These are phyloP conservation scores for Paraphoma chrysanthemicola DNA, from an alignment of 2,329 filamentous ascomycete genomes.

Conservation along the genomic window DNA sequence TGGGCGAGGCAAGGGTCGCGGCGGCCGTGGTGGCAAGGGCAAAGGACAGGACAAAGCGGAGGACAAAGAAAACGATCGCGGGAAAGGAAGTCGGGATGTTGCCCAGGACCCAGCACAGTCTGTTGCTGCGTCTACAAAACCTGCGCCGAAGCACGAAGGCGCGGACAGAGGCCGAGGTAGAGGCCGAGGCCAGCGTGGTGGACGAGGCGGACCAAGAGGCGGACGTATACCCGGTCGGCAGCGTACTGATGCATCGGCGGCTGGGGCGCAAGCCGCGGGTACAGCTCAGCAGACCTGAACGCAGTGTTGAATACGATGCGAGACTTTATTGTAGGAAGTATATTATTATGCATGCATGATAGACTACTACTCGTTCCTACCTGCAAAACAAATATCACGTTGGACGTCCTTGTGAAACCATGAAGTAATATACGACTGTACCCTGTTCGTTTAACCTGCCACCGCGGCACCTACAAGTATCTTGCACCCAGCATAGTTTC, in stretches of 20 bases:
- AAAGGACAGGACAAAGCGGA: constrained; percentile 25
- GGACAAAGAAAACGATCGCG: constrained; percentile 13
- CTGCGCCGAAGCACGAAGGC: constrained; percentile 11
- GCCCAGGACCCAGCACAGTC: constrained; percentile 1
- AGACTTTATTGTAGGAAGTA: background rate
- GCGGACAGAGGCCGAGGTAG: constrained; percentile 22
- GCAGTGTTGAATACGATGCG: background rate
- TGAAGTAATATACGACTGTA: no score
- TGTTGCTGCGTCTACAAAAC: constrained; percentile 8
- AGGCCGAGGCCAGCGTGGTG: constrained; percentile 25
- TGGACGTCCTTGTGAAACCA: no score
- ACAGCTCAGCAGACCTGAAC: background rate
- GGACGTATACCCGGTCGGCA: constrained; percentile 21
- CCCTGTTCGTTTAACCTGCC: no score
- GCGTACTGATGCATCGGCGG: constrained; percentile 11
- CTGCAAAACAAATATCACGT: no score
- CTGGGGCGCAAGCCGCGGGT: background rate
- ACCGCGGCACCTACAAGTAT: no score
- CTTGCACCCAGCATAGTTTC: no score
- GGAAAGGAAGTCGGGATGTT: constrained; percentile 23
- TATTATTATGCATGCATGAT: background rate
- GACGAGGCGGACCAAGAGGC: constrained; percentile 32
- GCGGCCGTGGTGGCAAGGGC: constrained; percentile 32
- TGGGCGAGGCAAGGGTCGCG: constrained; percentile 35
- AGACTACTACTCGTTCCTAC: background rate